A percentile compares a stretch with the other conserved stretches of the same genome.
phyloP scores from a whole-genome alignment of 352 stramenopile species.

The Pythium brassicae region DNA sequence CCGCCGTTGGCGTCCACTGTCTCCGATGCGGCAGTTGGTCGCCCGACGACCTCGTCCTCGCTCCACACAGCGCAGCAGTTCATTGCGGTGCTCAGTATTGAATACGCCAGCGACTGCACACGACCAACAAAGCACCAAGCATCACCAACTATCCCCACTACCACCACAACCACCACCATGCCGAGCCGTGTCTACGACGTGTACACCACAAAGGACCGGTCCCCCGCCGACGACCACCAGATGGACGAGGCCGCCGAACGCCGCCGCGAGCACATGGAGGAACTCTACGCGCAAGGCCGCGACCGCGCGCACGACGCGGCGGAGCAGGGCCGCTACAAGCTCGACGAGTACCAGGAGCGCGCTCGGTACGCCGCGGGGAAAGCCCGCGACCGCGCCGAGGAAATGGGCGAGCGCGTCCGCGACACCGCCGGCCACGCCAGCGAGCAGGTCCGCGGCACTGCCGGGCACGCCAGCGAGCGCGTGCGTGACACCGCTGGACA shows the following conservation, averaged over 20 bases:
- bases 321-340: slow-evolving; percentile 14
- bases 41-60: too few species aligned
- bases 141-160: too few species aligned
- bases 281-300: slow-evolving; percentile 7
- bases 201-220: slow-evolving; percentile 4
- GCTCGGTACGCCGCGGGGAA: not conserved
- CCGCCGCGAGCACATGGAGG: slow-evolving; percentile 4
- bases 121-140: not conserved
- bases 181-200: slow-evolving; percentile 14
- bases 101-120: too few species aligned
- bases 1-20: too few species aligned
- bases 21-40: too few species aligned
- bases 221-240: slow-evolving; percentile 7
- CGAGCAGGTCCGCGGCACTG: not conserved
- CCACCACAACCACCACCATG: slow-evolving; percentile 5
- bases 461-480: not conserved
- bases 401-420: not conserved
- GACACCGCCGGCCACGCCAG: not conserved
- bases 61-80: too few species aligned
- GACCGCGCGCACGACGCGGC: slow-evolving; percentile 1
- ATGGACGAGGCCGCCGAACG: slow-evolving; percentile 9
- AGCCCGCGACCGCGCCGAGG: not conserved
- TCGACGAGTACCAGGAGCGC: slow-evolving; percentile 28
- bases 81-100: too few species aligned
- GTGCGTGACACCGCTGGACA: not conserved